phyloP scores from a whole-genome alignment of 257 asterid species.

The Solanum neorickii region DNA sequence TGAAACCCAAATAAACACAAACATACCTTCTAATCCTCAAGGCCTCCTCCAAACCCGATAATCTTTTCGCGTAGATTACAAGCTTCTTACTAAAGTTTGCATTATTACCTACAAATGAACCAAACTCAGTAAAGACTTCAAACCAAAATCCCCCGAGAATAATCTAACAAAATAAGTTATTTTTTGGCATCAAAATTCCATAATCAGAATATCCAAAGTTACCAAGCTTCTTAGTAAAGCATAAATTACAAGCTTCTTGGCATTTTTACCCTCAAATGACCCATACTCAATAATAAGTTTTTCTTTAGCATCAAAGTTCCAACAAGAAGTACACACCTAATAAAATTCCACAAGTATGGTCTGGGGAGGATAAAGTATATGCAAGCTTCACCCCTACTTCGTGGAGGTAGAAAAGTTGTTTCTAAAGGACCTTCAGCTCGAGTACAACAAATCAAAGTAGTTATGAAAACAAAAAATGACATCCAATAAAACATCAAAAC shows the following conservation, averaged over 20 bases:
- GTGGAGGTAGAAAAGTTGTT: not conserved
- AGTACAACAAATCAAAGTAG: not conserved
- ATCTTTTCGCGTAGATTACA: conserved; percentile 50
- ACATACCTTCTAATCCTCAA: conserved; percentile 63
- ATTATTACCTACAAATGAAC: conserved; percentile 22
- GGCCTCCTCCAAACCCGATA: conserved; percentile 87
- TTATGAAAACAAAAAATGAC: not conserved
- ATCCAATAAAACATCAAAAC: not conserved
- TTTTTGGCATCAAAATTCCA: not conserved
- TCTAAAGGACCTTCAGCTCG: not conserved
- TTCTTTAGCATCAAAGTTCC: not conserved
- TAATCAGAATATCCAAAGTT: not conserved
- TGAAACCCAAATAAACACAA: not conserved
- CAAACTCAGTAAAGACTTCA: conserved; percentile 8
- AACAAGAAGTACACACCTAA: not conserved
- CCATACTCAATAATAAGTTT: conserved; percentile 1
- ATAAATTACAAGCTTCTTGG: conserved; percentile 31
- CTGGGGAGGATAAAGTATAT: not conserved
- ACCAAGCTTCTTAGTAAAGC: conserved; percentile 1
- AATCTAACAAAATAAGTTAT: not conserved
- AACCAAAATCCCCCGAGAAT: not conserved
- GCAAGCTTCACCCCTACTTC: not conserved
- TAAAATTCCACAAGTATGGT: not conserved
- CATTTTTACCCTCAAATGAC: conserved; percentile 20
- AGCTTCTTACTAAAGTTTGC: conserved; percentile 19